Base-by-base conservation (phyloP, 306 rosid species). In the Vigna hirtella region DNA sequence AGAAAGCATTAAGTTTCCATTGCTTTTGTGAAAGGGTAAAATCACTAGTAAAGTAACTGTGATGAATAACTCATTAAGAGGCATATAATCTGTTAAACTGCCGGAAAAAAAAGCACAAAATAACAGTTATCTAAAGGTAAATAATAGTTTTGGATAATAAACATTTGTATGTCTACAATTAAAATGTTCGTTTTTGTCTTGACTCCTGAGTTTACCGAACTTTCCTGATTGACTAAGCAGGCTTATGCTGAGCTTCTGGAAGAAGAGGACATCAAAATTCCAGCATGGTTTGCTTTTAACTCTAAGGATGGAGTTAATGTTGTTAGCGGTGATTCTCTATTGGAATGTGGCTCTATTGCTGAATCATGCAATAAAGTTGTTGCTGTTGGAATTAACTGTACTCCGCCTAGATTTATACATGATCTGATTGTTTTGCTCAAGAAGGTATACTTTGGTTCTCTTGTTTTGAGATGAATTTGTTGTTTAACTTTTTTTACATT, bases 201-300 rank as follows among this genome's bases (percentile, higher is more conserved):
- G 77, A 20, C 72, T 78, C 69, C 10, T 13, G 32, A 47, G 9
- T 76, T 55, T 75, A 13, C 34, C 81, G 15, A 38, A 47, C 50
- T 26, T 38, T 64, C 18, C 47, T 65, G 14, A 18, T 62, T 77
- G 80, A 42, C 70, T 11, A 64, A 55, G 78, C 84, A 88, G 91
- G 91, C 91, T 68, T 88, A 48, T 81, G 85, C 75, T 16, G 83
- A 78, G 66, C 86, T 88, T 78, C 68, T 88, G 66, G 83, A 83
- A 70, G 91, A 88, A 76, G 91, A 79, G 78, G 73, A 72, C 61
- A 76, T 85, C 72, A 79, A 75, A 48, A 72, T 76, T 81, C 91
- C 91, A 6, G 88, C 89, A 16, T 88, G 91, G 91, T 79, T 88
- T 83, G 67, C 85, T 55, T 88, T 88, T 65, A 88, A 85, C 84